Evolutionary conservation across 495 filamentous ascomycete genomes (phyloP), one percentile per base, ranked within the genome.

Genomic region (Penicillium daleae): DNA sequence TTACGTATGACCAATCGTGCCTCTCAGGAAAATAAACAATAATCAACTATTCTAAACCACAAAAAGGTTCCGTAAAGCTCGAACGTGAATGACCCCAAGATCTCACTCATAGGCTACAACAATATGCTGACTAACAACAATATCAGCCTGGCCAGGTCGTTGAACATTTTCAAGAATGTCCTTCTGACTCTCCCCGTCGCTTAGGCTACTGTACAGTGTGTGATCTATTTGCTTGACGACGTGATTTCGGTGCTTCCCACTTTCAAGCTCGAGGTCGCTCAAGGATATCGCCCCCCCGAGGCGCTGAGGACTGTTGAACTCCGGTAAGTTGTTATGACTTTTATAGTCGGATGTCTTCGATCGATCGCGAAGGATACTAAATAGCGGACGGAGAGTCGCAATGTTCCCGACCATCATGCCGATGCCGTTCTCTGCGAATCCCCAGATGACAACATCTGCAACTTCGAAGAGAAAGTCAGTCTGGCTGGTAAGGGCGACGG

Each of bases 331-430:
- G 10, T 37, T 9, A 12, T 37, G 15, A 12, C 15, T 37, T 9
- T 37, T 37, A 12, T 37, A 37, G 10, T 15, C 33, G 33, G 33
- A 37, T 9, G 33, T 37, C 33, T 37, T 37, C 33, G n/a, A n/a
- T n/a, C 33, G 10, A 12, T 37, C 33, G 33, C 33, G 33, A 37
- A 37, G 33, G 33, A 37, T 37, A 12, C 33, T 9, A 12, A 73
- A 68, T 3, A 73, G 60, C 13, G 71, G 71, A 7, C 71, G 71
- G 31, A 73, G 71, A 13, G 71, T 70, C 26, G 71, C 66, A 33
- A 70, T 52, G 53, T 70, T 70, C 42, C 67, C 71, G 35, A 70
- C 71, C 21, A 69, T 67, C 67, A 73, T 70, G 3, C 71, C 71
- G 27, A 73, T 61, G 21, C 62, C 68, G 59, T 70, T 69, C 42